Conservation (phyloP, 1,284 basidiomycete species). For the Cryptococcus jaspeensis region DNA sequence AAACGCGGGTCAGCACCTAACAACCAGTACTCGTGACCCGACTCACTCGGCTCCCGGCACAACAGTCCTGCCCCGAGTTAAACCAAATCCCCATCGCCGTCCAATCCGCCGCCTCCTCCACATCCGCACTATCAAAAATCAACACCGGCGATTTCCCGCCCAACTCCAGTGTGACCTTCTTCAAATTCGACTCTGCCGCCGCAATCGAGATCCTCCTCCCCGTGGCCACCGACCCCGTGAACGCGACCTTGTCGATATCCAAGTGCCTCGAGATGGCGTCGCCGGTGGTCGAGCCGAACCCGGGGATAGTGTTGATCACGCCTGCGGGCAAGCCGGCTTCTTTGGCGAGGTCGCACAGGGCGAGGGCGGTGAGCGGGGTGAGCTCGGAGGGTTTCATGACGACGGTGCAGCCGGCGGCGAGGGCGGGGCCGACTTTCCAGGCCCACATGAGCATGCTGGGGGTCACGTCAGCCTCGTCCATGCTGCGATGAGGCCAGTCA, state of each 20-base stretch:
- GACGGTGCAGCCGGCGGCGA: conserved; percentile 79
- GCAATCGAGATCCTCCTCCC: conserved; percentile 59
- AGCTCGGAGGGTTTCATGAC: conserved; percentile 88
- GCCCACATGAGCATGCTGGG: conserved; percentile 63
- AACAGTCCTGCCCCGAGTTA: conserved; percentile 37
- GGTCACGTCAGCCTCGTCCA: background rate
- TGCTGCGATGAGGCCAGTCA: background rate
- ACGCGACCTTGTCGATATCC: conserved; percentile 59
- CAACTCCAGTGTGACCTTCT: conserved; percentile 84
- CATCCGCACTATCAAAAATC: conserved; percentile 55
- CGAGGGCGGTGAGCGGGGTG: conserved; percentile 69
- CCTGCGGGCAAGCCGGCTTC: conserved; percentile 66
- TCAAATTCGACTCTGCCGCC: conserved; percentile 58
- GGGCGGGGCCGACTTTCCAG: conserved; percentile 82
- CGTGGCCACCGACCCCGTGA: conserved; percentile 59
- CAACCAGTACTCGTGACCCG: no score
- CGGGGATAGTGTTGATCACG: conserved; percentile 65
- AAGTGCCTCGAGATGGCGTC: conserved; percentile 59
- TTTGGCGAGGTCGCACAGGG: conserved; percentile 53
- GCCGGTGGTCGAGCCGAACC: conserved; percentile 57
- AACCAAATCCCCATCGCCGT: conserved; percentile 63
- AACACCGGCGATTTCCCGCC: conserved; percentile 85
- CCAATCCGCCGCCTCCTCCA: conserved; percentile 80
- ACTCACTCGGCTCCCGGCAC: conserved; percentile 65
- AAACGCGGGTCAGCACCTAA: background rate